A percentile compares a stretch with the other conserved stretches of the same genome.
Conservation (phyloP, 768 basidiomycete genomes). For the Boletus sp. region DNA sequence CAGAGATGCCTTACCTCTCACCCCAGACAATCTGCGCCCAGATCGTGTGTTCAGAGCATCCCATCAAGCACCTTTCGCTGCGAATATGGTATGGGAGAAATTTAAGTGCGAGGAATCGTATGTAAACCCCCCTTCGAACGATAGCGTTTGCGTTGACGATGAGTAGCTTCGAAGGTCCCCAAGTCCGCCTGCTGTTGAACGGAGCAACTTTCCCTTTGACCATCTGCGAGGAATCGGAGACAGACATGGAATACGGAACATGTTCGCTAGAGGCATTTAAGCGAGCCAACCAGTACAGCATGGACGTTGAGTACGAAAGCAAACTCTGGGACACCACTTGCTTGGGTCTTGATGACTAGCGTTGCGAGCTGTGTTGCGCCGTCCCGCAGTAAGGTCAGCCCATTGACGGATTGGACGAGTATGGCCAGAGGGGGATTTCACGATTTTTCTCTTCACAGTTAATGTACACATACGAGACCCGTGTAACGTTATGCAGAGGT, state of each 20-base stretch:
- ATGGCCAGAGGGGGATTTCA: too few relatives aligned
- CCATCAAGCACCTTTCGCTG: constrained; percentile 40
- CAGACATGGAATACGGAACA: constrained; percentile 35
- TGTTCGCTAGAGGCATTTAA: constrained; percentile 38
- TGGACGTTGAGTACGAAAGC: constrained; percentile 29
- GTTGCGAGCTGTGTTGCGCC: neutral
- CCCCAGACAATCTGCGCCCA: constrained; percentile 21
- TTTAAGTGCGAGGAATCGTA: constrained; percentile 39
- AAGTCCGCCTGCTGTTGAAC: constrained; percentile 43
- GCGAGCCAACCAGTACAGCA: constrained; percentile 25
- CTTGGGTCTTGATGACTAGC: neutral
- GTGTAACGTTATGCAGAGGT: too few relatives aligned
- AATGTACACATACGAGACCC: neutral
- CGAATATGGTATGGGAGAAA: constrained; percentile 43
- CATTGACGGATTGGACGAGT: neutral
- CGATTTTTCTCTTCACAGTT: too few relatives aligned
- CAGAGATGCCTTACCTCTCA: constrained; percentile 36
- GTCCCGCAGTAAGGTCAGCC: neutral
- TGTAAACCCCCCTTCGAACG: neutral
- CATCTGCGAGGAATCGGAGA: constrained; percentile 27
- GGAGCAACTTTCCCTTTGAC: constrained; percentile 38
- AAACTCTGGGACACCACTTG: constrained; percentile 39
- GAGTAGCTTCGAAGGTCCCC: constrained; percentile 33
- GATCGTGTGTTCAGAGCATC: constrained; percentile 38
- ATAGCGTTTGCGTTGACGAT: neutral